These are phyloP conservation scores for Grosmannia clavigera DNA, from an alignment of 2,329 filamentous ascomycete genomes.

Conservation along the genomic window DNA sequence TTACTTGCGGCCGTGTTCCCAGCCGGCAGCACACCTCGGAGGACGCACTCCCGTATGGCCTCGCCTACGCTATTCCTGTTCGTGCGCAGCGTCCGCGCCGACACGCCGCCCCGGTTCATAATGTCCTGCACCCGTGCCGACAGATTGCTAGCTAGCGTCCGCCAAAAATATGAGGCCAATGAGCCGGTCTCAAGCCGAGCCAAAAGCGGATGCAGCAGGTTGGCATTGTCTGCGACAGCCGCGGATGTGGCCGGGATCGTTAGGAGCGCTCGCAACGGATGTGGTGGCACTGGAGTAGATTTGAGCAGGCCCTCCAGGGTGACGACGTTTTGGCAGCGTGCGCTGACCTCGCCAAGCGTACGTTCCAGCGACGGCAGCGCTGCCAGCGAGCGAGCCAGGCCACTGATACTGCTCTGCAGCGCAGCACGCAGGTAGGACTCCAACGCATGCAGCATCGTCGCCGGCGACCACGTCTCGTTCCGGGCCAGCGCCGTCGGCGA, in stretches of 20 bases:
- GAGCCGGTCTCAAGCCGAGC: slow-evolving; percentile 75
- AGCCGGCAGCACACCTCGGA: slow-evolving; percentile 61
- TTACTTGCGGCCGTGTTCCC: slow-evolving; percentile 30
- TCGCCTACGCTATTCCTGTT: slow-evolving; percentile 66
- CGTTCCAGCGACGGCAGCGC: slow-evolving; percentile 74
- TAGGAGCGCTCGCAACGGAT: slow-evolving; percentile 44
- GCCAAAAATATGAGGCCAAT: slow-evolving; percentile 86
- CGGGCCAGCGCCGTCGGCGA: slow-evolving; percentile 50
- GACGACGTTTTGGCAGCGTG: slow-evolving; percentile 82
- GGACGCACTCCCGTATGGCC: slow-evolving; percentile 70
- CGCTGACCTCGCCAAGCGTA: slow-evolving; percentile 67
- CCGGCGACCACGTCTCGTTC: slow-evolving; percentile 48
- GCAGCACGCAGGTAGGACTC: slow-evolving; percentile 74
- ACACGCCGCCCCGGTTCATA: slow-evolving; percentile 67
- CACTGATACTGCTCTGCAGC: slow-evolving; percentile 64
- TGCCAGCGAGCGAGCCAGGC: slow-evolving; percentile 62
- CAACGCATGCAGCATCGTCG: slow-evolving; percentile 61
- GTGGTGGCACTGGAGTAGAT: slow-evolving; percentile 51
- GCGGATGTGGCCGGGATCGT: neutral
- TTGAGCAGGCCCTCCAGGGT: slow-evolving; percentile 70
- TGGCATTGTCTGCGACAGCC: slow-evolving; percentile 18
- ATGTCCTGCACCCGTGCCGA: slow-evolving; percentile 74
- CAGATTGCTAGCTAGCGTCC: slow-evolving; percentile 69
- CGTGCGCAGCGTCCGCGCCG: slow-evolving; percentile 64
- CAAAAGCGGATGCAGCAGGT: slow-evolving; percentile 61